Base-by-base conservation (phyloP, 441 rosid genomes). In the Sinapis alba region DNA sequence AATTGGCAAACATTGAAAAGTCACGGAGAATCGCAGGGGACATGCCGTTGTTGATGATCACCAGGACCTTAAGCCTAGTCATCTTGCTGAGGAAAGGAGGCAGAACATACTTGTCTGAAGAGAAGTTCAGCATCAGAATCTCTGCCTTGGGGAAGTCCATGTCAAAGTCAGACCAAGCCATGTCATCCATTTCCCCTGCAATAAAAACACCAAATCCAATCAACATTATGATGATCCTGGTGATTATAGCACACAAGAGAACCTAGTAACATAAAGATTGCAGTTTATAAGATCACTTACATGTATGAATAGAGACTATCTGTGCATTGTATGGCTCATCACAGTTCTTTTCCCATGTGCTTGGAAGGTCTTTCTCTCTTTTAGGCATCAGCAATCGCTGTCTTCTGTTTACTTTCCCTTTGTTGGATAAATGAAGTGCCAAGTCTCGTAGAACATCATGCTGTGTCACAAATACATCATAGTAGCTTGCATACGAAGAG, bases 111-210 rank as follows among this genome's bases (percentile, higher is more conserved):
- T 85, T 84, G 30, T 78, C 74, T 0, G 93, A 82, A 28, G 89
- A 74, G 76, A 91, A 90, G 77, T 90, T 89, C 32, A 94, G 73
- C 59, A 94, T 73, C 53, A 91, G 94, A 57, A 89, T 90, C 84
- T 91, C 94, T 30, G 97, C 90, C 78, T 87, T 86, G 0, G 97
- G 98, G 74, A 93, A 88, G 28, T 90, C 88, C 86, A 91, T 80
- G 56, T 71, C 80, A 12, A 74, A 85, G 26, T 68, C 78, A 13
- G 71, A 84, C 98, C 97, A 91, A 24, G 84, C 90, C 96, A 87
- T 90, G 63, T 88, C 97, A 43, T 69, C 71, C 92, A 93, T 51
- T 51, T 51, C 57, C 5, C 57, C 57, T 51, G 57, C 57, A 51
- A 51, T 6, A 19, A 19, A 18, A 19, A 51, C 57, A 51, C 47